phyloP scores from a whole-genome alignment of 2,329 filamentous ascomycete genomes.

The Ascochyta rabiei region DNA sequence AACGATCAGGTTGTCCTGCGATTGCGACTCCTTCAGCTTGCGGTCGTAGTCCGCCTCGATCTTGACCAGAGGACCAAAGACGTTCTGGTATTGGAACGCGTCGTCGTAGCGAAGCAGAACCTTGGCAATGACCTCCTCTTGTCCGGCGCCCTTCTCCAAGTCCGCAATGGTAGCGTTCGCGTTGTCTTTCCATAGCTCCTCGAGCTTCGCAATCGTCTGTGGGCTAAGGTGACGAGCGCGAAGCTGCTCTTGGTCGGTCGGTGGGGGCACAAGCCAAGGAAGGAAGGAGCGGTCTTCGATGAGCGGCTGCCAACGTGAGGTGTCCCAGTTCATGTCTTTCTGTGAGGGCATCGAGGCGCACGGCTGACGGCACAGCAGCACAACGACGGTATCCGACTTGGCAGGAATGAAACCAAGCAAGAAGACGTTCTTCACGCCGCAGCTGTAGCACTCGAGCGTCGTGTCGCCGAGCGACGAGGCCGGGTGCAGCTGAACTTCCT shows the following conservation, averaged over 20 bases:
- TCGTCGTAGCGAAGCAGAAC: constrained; percentile 95
- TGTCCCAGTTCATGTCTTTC: constrained; percentile 99
- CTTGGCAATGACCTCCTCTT: constrained; percentile 93
- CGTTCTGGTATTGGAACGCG: constrained; percentile 97
- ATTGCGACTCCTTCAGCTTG: constrained; percentile 97
- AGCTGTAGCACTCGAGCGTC: constrained; percentile 98
- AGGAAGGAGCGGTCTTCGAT: constrained; percentile 97
- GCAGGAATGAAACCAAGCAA: constrained; percentile 96
- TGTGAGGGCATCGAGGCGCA: constrained; percentile 93
- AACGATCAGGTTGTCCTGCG: constrained; percentile 91
- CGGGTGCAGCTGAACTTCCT: constrained; percentile 97
- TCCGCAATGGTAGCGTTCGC: constrained; percentile 85
- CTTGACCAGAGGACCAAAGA: constrained; percentile 96
- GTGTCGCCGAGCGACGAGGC: constrained; percentile 93
- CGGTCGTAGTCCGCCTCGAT: constrained; percentile 99
- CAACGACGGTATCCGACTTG: constrained; percentile 97
- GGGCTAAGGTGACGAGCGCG: constrained; percentile 91
- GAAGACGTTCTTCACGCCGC: constrained; percentile 98
- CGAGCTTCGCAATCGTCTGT: constrained; percentile 92
- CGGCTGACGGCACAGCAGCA: constrained; percentile 93
- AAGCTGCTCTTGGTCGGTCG: constrained; percentile 93
- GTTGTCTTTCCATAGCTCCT: constrained; percentile 99
- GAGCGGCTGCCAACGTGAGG: constrained; percentile 93
- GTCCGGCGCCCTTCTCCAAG: constrained; percentile 86
- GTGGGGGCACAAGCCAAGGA: constrained; percentile 87